Base-by-base conservation (phyloP, 352 stramenopile species). In the Phytophthora sojae region DNA sequence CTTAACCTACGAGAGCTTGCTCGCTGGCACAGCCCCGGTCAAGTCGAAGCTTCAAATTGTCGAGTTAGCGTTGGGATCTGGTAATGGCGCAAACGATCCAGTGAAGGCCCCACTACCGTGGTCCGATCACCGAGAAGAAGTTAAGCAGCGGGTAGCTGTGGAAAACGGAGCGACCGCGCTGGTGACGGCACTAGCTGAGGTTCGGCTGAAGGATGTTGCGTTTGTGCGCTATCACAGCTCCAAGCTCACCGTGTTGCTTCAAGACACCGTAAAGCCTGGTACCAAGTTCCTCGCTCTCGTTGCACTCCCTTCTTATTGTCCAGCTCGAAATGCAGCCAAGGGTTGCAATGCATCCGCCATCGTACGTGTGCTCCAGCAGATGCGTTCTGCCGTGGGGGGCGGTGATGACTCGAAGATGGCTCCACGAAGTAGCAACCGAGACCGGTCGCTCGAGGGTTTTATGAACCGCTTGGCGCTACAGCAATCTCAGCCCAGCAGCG, bases 181-280 rank as follows among this genome's bases (percentile, higher is more conserved):
- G 0, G 71, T 88, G 1, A 86, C 76, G 12, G 80, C 82, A 7
- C 69, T 94, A 1, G 76, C 76, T 2, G 83, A 92, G 9, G 81
- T 91, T 15, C 82, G 87, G 1, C 50, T 84, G 11, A 77, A 81
- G 53, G 73, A 82, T 51, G 65, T 74, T n/a, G 54, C 80, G 23
- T 92, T 90, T 47, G 83, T 94, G 11, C 83, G 87, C 9, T 94
- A 93, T 57, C 85, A 94, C 71, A 83, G 81, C 61, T 93, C 87
- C 57, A 93, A 94, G 60, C 83, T 94, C 54, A 94, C 87, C 2
- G 81, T 93, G 25, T 61, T 94, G 29, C 74, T 94, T 30, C 87
- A 94, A 66, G 87, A 94, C 47, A 93, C 85, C 5, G 58, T 93
- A n/a, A 89, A 89, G n/a, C 56, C 73, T 5, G 79, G 64, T 6